Evolutionary conservation across 208 protist genomes (phyloP).

Genomic region (Lotmaria passim): DNA sequence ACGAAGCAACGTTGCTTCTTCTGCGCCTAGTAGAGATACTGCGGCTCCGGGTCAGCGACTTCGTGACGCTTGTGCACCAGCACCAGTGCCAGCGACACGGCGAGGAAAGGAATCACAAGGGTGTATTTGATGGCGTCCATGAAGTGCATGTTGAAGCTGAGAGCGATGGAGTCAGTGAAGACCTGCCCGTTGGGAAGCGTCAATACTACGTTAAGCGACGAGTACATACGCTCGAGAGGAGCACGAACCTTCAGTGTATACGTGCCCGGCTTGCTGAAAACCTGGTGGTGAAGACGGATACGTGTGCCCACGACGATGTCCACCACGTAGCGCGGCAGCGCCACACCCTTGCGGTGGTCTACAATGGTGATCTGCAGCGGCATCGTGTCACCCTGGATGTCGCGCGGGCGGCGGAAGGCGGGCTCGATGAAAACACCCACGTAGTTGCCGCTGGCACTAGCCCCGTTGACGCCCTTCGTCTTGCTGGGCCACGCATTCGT

Average conservation of each 20-base stretch:
- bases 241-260: constrained; percentile 60
- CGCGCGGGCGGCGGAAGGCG: constrained; percentile 49
- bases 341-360: constrained; percentile 40
- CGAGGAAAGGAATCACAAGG: constrained; percentile 78
- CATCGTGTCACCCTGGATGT: constrained; percentile 81
- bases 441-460: constrained; percentile 71
- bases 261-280: constrained; percentile 46
- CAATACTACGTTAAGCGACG: constrained; percentile 67
- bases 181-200: constrained; percentile 67
- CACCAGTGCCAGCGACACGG: constrained; percentile 57
- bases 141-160: constrained; percentile 90
- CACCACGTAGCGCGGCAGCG: constrained; percentile 57
- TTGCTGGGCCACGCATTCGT: constrained; percentile 79
- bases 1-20: too few relatives aligned
- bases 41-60: constrained; percentile 16
- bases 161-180: constrained; percentile 72
- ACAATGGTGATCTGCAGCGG: constrained; percentile 69
- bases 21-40: constrained; percentile 15
- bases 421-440: constrained; percentile 76
- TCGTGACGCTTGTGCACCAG: constrained; percentile 72
- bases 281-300: constrained; percentile 51
- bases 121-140: constrained; percentile 81
- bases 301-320: constrained; percentile 69
- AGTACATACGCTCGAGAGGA: constrained; percentile 71
- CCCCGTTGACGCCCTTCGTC: constrained; percentile 81